Conservation (phyloP, 768 basidiomycete genomes). For the Russula compacta region DNA sequence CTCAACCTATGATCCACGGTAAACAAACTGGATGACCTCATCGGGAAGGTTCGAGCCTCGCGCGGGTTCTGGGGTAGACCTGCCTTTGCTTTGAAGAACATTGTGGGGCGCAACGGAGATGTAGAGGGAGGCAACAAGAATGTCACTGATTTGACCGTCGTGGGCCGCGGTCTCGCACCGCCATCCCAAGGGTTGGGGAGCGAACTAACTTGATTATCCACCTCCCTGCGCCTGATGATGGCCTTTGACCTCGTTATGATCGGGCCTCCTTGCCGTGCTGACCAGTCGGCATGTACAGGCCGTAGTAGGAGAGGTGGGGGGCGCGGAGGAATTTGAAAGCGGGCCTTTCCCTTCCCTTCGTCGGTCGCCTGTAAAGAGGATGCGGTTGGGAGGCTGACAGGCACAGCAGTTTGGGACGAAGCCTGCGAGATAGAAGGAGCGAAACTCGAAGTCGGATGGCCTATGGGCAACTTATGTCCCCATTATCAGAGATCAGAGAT, state of each 20-base stretch:
- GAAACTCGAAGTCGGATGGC: background rate
- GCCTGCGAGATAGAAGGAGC: background rate
- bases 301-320: background rate
- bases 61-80: background rate
- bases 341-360: too few species aligned
- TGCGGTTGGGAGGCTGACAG: background rate
- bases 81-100: background rate
- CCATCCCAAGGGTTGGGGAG: slow-evolving; percentile 9
- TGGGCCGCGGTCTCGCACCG: background rate
- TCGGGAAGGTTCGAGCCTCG: background rate
- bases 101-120: background rate
- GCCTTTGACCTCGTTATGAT: background rate
- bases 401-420: background rate
- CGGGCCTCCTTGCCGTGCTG: background rate
- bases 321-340: background rate
- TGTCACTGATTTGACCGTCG: background rate
- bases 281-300: background rate
- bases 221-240: background rate
- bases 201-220: background rate
- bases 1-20: too few species aligned
- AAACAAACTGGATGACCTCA: too few species aligned
- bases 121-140: background rate
- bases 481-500: background rate
- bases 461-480: background rate
- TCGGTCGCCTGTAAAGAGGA: background rate